Base-by-base conservation (phyloP, 306 rosid genomes). In the Trichosanthes cucumerina region DNA sequence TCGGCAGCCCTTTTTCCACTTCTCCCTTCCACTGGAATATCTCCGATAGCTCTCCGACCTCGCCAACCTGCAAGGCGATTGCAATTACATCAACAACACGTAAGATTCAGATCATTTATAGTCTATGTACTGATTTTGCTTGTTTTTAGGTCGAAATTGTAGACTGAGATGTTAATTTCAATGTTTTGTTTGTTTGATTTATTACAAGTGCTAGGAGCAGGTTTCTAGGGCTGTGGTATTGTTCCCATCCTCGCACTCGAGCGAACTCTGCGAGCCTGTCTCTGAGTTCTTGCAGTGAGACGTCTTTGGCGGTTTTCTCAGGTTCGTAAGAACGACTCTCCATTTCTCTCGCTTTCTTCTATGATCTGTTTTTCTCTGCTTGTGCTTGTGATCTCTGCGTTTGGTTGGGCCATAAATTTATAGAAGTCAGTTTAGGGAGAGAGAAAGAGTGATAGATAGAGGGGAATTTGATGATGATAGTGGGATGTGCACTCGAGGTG, bases 191-290 rank as follows among this genome's bases (percentile, higher is more conserved):
- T 36, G 6, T 38, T 33, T 39, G 33, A 68, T n/a, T 68, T 9
- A 49, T 70, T 70, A 85, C 97, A 33, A 92, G 95, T 68, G 97
- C 97, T 70, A 92, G 83, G 59, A 92, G 97, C 60, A 92, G 91
- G 75, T 92, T 92, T 78, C 97, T 90, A 0, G 97, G 97, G 76
- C 95, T 92, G 83, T 92, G 97, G 78, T 87, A 83, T 69, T 88
- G 91, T 7, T 90, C 89, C 97, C 97, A 92, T 80, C 92, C 94
- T 84, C 97, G 85, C 2, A 88, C 89, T 84, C 79, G 76, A 79
- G 90, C 85, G 81, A 91, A 91, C 87, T 89, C 97, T 74, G 90
- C 90, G 62, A 91, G 90, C 80, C 82, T 87, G 38, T 83, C 85
- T 79, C 92, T 88, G 13, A 91, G 90, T 68, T 91, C 97, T 31